Percentiles rank a stretch among this genome's conserved stretches.
Conservation (phyloP, 1,284 basidiomycete genomes). For the Ustilago lituana region DNA sequence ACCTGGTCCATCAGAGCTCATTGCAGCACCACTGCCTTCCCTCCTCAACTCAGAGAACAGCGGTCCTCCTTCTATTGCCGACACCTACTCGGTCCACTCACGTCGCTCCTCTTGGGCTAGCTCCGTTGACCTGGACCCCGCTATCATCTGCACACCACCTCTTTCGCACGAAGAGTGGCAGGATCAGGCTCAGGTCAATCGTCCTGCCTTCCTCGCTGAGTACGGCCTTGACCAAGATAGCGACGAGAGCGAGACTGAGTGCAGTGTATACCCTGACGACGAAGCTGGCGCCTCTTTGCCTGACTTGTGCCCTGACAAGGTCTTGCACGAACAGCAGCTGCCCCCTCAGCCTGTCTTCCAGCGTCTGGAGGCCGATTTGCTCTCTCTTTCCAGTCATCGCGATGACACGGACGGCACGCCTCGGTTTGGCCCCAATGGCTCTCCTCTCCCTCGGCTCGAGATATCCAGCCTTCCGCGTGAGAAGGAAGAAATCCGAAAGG, state of each 20-base stretch:
- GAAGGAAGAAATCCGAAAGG: slow-evolving; percentile 28
- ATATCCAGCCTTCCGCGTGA: slow-evolving; percentile 36
- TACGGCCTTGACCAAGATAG: slow-evolving; percentile 36
- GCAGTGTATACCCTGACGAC: slow-evolving; percentile 25
- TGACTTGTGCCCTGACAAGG: background rate
- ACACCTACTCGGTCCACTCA: slow-evolving; percentile 28
- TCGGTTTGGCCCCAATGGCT: slow-evolving; percentile 13
- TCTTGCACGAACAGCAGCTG: slow-evolving; percentile 2
- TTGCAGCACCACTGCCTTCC: slow-evolving; percentile 11
- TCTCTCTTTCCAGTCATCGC: slow-evolving; percentile 2
- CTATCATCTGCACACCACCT: slow-evolving; percentile 38
- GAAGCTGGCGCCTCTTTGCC: slow-evolving; percentile 4
- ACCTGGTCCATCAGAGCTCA: slow-evolving; percentile 35
- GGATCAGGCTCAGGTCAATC: slow-evolving; percentile 1
- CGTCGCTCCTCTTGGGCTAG: slow-evolving; percentile 42
- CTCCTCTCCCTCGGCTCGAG: slow-evolving; percentile 21
- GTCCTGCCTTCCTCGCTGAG: slow-evolving; percentile 36
- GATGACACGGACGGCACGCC: slow-evolving; percentile 7
- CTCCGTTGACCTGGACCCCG: slow-evolving; percentile 39
- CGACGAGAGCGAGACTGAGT: slow-evolving; percentile 43
- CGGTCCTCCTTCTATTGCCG: slow-evolving; percentile 33
- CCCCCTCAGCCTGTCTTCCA: slow-evolving; percentile 33
- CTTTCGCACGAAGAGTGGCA: slow-evolving; percentile 25
- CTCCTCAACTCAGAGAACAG: slow-evolving; percentile 6
- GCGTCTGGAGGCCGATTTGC: slow-evolving; percentile 33